Evolutionary conservation across 108 stramenopile genomes (phyloP).

Genomic region (Epithemia pelagica): DNA sequence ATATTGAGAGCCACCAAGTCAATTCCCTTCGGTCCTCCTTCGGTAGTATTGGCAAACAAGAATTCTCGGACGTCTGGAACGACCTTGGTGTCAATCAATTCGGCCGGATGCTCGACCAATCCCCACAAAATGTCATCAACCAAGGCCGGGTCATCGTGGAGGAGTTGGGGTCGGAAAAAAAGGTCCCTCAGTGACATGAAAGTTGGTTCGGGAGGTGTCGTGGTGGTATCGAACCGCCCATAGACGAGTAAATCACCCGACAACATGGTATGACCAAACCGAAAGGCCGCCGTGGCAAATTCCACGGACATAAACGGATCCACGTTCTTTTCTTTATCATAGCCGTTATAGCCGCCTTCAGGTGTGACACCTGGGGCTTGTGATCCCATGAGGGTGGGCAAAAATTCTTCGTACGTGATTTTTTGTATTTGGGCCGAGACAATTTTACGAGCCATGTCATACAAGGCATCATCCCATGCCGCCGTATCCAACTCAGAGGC

Average conservation of each 20-base stretch:
- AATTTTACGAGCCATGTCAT: constrained; percentile 1
- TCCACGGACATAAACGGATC: background rate
- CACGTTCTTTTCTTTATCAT: background rate
- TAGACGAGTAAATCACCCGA: background rate
- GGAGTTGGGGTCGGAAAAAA: background rate
- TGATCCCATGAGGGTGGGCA: background rate
- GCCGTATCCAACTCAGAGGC: background rate
- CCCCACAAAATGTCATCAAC: background rate
- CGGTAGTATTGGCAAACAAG: background rate
- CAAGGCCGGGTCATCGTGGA: background rate
- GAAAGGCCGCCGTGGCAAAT: background rate
- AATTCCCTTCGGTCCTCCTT: background rate
- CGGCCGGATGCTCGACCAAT: background rate
- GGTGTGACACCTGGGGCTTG: background rate
- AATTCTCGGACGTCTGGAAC: constrained; percentile 5
- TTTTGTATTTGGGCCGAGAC: background rate
- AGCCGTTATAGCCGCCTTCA: background rate
- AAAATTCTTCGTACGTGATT: constrained; percentile 5
- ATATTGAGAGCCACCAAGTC: constrained; percentile 1
- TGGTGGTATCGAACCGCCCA: background rate
- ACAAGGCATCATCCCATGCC: background rate
- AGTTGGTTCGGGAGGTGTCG: background rate
- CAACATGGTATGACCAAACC: constrained; percentile 2
- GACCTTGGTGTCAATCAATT: constrained; percentile 2
- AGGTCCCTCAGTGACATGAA: background rate